These are phyloP conservation scores for Globisporangium abappressorium DNA, from an alignment of 352 stramenopile species.

Conservation along the genomic window DNA sequence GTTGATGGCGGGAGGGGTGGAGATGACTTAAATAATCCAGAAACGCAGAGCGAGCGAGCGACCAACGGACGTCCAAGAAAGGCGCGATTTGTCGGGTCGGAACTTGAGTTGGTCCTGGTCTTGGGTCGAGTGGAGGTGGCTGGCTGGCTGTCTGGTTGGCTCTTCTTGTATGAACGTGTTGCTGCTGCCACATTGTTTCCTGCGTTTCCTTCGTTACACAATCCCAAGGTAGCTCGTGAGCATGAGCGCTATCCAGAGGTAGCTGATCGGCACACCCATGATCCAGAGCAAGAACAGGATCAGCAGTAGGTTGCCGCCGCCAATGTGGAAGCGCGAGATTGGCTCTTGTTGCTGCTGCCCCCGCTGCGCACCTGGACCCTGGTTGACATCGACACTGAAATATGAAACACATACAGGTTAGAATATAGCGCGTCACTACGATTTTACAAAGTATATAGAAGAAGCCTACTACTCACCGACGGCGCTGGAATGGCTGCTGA, in stretches of 20 bases:
- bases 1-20: neutral
- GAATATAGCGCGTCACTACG: neutral
- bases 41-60: neutral
- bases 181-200: neutral
- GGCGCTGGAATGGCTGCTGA: constrained; percentile 42
- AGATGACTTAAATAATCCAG: constrained; percentile 15
- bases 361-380: constrained; percentile 17
- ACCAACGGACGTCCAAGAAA: neutral
- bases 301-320: constrained; percentile 68
- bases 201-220: constrained; percentile 28
- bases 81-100: neutral
- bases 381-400: constrained; percentile 24
- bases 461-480: constrained; percentile 31
- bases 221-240: constrained; percentile 71
- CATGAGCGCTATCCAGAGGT: constrained; percentile 80
- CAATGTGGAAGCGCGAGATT: constrained; percentile 57
- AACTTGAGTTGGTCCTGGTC: neutral
- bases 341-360: constrained; percentile 28
- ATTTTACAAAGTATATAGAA: neutral
- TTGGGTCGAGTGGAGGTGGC: neutral
- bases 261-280: constrained; percentile 77
- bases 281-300: constrained; percentile 78
- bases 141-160: neutral
- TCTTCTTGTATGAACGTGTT: neutral
- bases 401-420: neutral